Percentiles rank a stretch among this genome's conserved stretches.
Evolutionary conservation across 2,329 filamentous ascomycete genomes (phyloP).

Genomic region (Xylariaceae sp.): DNA sequence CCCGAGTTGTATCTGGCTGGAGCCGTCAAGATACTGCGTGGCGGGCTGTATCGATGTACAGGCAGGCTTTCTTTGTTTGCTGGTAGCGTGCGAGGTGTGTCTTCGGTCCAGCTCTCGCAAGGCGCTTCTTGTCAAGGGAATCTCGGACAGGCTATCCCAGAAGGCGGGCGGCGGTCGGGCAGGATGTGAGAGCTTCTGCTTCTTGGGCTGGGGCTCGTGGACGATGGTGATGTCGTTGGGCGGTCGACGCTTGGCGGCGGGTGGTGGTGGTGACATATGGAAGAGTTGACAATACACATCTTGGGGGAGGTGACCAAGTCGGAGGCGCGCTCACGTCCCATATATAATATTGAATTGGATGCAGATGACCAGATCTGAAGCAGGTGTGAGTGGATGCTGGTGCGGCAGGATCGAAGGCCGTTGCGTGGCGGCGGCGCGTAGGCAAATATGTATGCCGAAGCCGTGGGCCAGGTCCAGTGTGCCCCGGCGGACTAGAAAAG

Average conservation of each 20-base stretch:
- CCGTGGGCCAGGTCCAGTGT: too few species aligned
- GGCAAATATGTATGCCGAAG: too few species aligned
- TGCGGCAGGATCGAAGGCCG: neutral
- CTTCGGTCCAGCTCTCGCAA: constrained; percentile 5
- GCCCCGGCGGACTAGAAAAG: too few species aligned
- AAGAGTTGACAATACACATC: neutral
- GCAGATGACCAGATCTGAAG: neutral
- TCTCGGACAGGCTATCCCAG: constrained; percentile 9
- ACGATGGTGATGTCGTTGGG: neutral
- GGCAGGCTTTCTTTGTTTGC: neutral
- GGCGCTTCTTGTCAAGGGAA: neutral
- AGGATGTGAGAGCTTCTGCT: neutral
- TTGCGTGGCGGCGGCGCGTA: too few species aligned
- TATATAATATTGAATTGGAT: neutral
- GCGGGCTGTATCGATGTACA: neutral
- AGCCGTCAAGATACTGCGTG: constrained; percentile 1
- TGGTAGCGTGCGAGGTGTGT: neutral
- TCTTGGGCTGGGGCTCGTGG: neutral
- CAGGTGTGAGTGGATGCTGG: neutral
- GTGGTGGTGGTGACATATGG: neutral
- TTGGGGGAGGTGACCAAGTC: neutral
- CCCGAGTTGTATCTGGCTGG: neutral
- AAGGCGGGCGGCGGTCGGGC: constrained; percentile 1
- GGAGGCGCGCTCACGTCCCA: neutral
- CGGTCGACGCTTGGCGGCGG: neutral